A percentile compares a stretch with the other conserved stretches of the same genome.
Evolutionary conservation across 805 yeast genomes (phyloP).

Genomic region (Barnettozyma botsteinii): DNA sequence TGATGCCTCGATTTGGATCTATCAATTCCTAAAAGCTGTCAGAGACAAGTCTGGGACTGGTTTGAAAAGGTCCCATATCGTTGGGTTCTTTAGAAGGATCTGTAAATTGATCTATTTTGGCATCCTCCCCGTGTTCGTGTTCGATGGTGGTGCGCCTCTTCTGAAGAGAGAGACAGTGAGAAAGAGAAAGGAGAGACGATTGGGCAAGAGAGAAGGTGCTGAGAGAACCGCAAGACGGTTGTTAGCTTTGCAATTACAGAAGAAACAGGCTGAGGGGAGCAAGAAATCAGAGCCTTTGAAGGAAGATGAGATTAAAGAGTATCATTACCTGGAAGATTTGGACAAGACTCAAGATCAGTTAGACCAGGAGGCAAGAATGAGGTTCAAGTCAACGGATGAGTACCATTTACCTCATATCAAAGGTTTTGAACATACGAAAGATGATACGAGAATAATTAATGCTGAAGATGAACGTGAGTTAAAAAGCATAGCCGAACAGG

Average conservation of each 20-base stretch:
- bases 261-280: conserved; percentile 17
- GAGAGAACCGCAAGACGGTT: conserved; percentile 72
- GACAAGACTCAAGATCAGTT: conserved; percentile 10
- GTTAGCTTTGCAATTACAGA: conserved; percentile 73
- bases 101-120: conserved; percentile 88
- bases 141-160: conserved; percentile 92
- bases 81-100: conserved; percentile 93
- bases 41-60: conserved; percentile 86
- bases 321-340: conserved; percentile 34
- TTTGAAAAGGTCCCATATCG: conserved; percentile 73
- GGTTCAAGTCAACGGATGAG: conserved; percentile 63
- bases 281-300: no score
- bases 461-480: conserved; percentile 73
- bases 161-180: conserved; percentile 75
- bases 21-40: conserved; percentile 92
- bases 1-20: conserved; percentile 98
- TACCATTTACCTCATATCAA: conserved; percentile 75
- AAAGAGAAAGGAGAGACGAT: conserved; percentile 64
- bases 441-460: conserved; percentile 70
- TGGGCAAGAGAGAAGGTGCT: conserved; percentile 67
- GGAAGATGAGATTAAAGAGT: conserved; percentile 25
- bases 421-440: conserved; percentile 43
- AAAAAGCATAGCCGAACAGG: conserved; percentile 50
- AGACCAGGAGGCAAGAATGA: conserved; percentile 2
- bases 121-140: conserved; percentile 81